Base-by-base conservation (phyloP, 306 rosid genomes). In the Trifolium pratense region DNA sequence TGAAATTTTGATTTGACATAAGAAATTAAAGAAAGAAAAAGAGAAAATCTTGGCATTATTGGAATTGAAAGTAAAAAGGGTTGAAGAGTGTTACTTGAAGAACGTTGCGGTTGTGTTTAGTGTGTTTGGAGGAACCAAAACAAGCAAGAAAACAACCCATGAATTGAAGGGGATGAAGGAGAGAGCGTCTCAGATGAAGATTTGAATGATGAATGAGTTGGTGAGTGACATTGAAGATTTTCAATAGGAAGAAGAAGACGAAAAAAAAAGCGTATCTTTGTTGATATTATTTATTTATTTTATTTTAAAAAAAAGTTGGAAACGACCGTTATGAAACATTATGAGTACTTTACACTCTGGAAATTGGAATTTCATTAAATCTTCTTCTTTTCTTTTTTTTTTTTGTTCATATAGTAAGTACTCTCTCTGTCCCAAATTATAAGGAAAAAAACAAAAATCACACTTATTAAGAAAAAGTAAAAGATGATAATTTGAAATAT, bases 91-190 rank as follows among this genome's bases (percentile, higher is more conserved):
- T 79, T 65, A 82, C 89, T 7, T 79, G 90, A 71, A 89, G 82
- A 58, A 89, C 84, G 61, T 86, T 83, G 76, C 31, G 78, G 57
- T 61, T 79, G 39, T 71, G 87, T 10, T 71, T 92, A 68, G 78
- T 73, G 71, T 80, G 78, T 18, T 82, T 87, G 78, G 91, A 87
- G 77, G 90, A 86, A 86, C 96, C 89, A 87, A 92, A 90, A 75
- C 97, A 92, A 15, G 77, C 89, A 73, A 87, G 87, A 77, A 90
- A 56, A 69, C 98, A 90, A 84, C 92, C 92, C 97, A 90, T 92
- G 32, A 64, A 66, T 15, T 43, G 49, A 43, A 43, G 49, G 49
- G 13, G 21, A 23, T 43, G 49, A 43, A 43, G 49, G 49, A 43
- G 21, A 23, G 70, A 13, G 32, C 43, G 29, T 61, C 48, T 43